Conservation (phyloP, 257 asterid species). For the Echites panduratus region DNA sequence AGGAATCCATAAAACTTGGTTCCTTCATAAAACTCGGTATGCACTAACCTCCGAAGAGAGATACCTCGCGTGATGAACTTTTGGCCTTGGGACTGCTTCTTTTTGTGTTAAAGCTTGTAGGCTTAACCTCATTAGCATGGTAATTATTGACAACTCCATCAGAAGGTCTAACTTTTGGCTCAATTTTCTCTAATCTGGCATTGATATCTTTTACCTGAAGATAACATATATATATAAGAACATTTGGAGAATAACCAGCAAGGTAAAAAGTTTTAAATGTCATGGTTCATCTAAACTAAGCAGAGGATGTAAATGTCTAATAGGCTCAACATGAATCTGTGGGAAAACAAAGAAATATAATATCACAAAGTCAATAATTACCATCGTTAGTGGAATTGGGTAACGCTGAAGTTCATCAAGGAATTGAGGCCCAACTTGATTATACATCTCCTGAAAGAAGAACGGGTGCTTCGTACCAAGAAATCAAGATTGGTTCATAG, state of each 20-base stretch:
- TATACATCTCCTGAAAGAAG: conserved; percentile 77
- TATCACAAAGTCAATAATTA: conserved; percentile 21
- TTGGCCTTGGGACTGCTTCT: conserved; percentile 91
- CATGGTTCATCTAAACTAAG: not conserved
- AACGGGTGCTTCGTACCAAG: not conserved
- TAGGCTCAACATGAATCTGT: not conserved
- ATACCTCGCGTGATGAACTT: conserved; percentile 66
- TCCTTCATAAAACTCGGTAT: conserved; percentile 10
- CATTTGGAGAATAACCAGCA: not conserved
- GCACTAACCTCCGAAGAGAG: conserved; percentile 95
- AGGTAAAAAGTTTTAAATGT: conserved; percentile 11
- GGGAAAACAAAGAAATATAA: not conserved
- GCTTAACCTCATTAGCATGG: conserved; percentile 52
- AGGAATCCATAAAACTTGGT: not conserved
- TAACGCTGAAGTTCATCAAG: conserved; percentile 92
- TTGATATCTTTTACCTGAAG: conserved; percentile 88
- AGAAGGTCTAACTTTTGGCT: conserved; percentile 71
- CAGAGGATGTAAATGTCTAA: not conserved
- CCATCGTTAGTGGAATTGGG: conserved; percentile 69
- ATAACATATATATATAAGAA: conserved; percentile 24
- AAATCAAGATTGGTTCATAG: not conserved
- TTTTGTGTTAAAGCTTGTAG: conserved; percentile 47
- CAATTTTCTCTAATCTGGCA: conserved; percentile 81
- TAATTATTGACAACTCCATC: conserved; percentile 59
- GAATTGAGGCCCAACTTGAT: conserved; percentile 88